Evolutionary conservation across 768 basidiomycete genomes (phyloP), one percentile per base, ranked within the genome.

Genomic region (Lactarius vividus): DNA sequence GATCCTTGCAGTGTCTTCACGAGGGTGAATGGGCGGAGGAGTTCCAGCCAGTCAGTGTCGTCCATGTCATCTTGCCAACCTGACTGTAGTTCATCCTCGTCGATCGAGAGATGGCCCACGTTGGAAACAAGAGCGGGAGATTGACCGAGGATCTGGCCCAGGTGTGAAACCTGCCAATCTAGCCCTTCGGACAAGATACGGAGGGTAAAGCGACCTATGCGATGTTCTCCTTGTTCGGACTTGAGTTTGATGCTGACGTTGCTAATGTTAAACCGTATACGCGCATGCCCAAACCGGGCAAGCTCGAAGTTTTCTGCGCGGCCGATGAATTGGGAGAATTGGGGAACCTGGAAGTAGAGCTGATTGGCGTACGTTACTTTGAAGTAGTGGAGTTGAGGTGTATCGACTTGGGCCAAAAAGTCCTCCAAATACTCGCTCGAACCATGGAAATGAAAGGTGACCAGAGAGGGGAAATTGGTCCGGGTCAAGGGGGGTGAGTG

Each of bases 161-260:
- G 52, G 20, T 57, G 53, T 11, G 57, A 59, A 9, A 59, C 40
- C 18, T 59, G 63, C 57, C 63, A 63, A 15, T 57, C 62, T 20
- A 49, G 13, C 26, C 7, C 33, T 15, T 35, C 4, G 13, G 42
- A 63, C 26, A 15, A 26, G 49, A 64, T 18, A 6, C 57, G 23
- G 11, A 49, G 49, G 7, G 49, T 49, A 33, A 18, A 29, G 29
- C 52, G n/a, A 40, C 7, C 15, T 59, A 35, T 20, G 37, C 57
- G 39, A 40, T 9, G 29, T 37, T 9, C 46, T 31, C 35, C 26
- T 18, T 35, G 35, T n/a, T n/a, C 44, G 10, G 10, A 40, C 5
- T 64, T 37, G 28, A 64, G 56, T 18, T 28, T 40, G 28, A 58
- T 37, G 28, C 33, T 31, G 20, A 58, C 35, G 1, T 54, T 39